Conservation (phyloP, 2,329 filamentous ascomycete genomes). For the Aulographum hederae region DNA sequence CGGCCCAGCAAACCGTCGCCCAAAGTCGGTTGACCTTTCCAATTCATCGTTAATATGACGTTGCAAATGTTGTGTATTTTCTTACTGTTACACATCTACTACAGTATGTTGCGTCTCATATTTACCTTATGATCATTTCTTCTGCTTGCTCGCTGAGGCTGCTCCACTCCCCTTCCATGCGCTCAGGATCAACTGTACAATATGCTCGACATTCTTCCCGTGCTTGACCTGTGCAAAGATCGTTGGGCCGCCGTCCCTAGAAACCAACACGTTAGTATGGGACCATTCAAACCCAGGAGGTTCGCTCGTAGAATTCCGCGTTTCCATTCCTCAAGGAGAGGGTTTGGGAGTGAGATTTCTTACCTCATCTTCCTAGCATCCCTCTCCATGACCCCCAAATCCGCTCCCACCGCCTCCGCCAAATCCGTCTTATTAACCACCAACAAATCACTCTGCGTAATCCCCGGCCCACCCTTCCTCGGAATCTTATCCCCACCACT, state of each 20-base stretch:
- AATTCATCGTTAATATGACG: no score
- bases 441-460: constrained; percentile 86
- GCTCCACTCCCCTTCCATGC: constrained; percentile 88
- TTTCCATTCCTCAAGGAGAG: neutral
- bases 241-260: constrained; percentile 75
- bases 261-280: neutral
- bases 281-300: no score
- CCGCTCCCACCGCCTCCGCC: constrained; percentile 76
- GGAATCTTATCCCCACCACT: constrained; percentile 93
- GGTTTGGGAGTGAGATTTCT: constrained; percentile 1
- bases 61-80: no score
- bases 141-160: constrained; percentile 17
- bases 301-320: no score
- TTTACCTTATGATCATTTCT: neutral
- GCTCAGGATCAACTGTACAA: constrained; percentile 72
- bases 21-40: no score
- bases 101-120: no score
- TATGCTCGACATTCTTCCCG: constrained; percentile 65
- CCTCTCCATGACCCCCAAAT: constrained; percentile 82
- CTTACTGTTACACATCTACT: no score
- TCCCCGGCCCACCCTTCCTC: constrained; percentile 86
- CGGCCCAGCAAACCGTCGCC: no score
- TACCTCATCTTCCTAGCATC: constrained; percentile 71
- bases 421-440: constrained; percentile 97
- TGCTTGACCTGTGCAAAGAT: constrained; percentile 98